Evolutionary conservation across 495 filamentous ascomycete species (phyloP).

Genomic region (Daldinia vernicosa): DNA sequence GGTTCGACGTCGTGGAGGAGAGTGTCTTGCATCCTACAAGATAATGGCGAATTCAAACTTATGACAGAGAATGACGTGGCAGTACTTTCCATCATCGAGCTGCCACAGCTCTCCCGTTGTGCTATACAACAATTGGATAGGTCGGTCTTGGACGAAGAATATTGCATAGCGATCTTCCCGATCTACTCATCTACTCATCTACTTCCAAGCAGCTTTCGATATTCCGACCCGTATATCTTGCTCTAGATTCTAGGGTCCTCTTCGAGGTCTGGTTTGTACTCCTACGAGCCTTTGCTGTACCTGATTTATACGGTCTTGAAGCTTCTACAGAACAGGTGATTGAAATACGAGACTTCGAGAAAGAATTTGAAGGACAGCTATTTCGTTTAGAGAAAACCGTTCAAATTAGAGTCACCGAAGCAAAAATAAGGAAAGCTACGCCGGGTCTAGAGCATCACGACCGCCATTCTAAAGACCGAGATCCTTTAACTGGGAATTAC

Average conservation of each 20-base stretch:
- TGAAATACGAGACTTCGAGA: constrained; percentile 53
- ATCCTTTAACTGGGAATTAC: constrained; percentile 66
- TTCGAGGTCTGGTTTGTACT: constrained; percentile 99
- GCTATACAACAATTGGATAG: constrained; percentile 88
- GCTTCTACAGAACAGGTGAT: constrained; percentile 48
- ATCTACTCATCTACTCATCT: constrained; percentile 79
- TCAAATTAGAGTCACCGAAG: constrained; percentile 64
- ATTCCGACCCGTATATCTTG: constrained; percentile 80
- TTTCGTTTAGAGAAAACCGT: constrained; percentile 70
- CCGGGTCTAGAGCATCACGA: constrained; percentile 45
- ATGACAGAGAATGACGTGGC: constrained; percentile 83
- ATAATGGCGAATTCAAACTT: constrained; percentile 94
- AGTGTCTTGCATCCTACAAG: constrained; percentile 92
- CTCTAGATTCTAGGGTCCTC: constrained; percentile 83
- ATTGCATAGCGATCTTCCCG: constrained; percentile 91
- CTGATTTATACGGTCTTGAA: constrained; percentile 81
- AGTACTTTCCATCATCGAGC: constrained; percentile 80
- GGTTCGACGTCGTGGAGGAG: constrained; percentile 72
- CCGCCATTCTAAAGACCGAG: constrained; percentile 49
- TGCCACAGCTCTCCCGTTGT: constrained; percentile 89
- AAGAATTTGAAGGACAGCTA: constrained; percentile 54
- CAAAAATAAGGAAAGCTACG: constrained; percentile 59
- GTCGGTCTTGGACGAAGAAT: constrained; percentile 93
- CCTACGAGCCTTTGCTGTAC: constrained; percentile 89
- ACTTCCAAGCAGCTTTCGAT: constrained; percentile 70